Percentiles rank a stretch among this genome's conserved stretches.
phyloP scores from a whole-genome alignment of 176 grass and related monocot species.

The Phoenix roebelenii region DNA sequence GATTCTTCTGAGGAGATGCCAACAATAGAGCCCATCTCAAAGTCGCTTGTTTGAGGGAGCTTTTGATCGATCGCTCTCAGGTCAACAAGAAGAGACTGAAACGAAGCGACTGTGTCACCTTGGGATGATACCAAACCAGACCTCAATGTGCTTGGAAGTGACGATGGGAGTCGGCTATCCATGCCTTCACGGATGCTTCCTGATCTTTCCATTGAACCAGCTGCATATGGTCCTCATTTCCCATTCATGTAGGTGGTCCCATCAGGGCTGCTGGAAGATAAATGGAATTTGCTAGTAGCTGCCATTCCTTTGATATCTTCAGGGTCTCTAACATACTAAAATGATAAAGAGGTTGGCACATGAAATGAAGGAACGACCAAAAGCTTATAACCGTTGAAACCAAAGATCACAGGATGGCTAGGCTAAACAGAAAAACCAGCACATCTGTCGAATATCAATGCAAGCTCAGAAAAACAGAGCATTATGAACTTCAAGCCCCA shows the following conservation, averaged over 20 bases:
- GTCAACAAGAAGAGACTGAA: slow-evolving; percentile 65
- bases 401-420: not conserved
- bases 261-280: slow-evolving; percentile 56
- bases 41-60: slow-evolving; percentile 35
- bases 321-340: not conserved
- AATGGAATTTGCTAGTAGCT: slow-evolving; percentile 63
- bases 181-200: slow-evolving; percentile 59
- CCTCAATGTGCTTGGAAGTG: slow-evolving; percentile 44
- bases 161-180: slow-evolving; percentile 38
- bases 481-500: too few relatives aligned
- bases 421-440: not conserved
- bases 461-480: too few relatives aligned
- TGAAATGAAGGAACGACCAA: not conserved
- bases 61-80: slow-evolving; percentile 49
- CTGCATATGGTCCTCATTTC: slow-evolving; percentile 35
- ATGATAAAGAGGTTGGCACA: not conserved
- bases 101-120: slow-evolving; percentile 34
- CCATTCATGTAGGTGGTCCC: slow-evolving; percentile 48
- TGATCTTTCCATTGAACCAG: slow-evolving; percentile 56
- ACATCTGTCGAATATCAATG: too few relatives aligned
- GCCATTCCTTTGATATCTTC: slow-evolving; percentile 32
- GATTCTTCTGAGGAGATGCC: slow-evolving; percentile 48
- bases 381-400: not conserved
- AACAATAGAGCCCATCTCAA: slow-evolving; percentile 61
- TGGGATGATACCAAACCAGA: slow-evolving; percentile 12